Conservation (phyloP, 2,329 filamentous ascomycete species). For the Talaromyces sp. region DNA sequence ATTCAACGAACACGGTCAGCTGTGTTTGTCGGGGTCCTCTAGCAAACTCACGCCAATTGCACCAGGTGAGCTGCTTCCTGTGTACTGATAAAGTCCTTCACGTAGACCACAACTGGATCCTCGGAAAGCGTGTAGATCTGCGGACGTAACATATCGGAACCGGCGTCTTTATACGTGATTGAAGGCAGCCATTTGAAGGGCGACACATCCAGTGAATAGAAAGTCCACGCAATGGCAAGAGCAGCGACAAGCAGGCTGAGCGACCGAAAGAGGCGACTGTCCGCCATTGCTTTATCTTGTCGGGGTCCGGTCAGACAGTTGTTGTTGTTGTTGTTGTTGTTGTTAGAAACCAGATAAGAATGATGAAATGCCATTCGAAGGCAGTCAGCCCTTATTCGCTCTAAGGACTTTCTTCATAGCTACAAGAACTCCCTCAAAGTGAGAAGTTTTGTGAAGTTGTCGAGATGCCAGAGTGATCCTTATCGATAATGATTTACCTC, state of each 20-base stretch:
- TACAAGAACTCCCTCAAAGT: not conserved
- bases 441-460: not conserved
- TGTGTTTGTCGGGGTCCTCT: not conserved
- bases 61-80: conserved; percentile 47
- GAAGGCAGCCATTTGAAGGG: not conserved
- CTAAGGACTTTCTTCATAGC: not conserved
- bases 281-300: not conserved
- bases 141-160: not conserved
- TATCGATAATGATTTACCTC: conserved; percentile 1
- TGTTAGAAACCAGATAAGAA: too few species aligned
- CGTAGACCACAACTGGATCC: conserved; percentile 51
- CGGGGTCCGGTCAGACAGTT: not conserved
- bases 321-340: too few species aligned
- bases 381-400: not conserved
- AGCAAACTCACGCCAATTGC: conserved; percentile 46
- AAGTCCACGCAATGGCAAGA: not conserved
- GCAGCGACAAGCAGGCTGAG: conserved; percentile 3
- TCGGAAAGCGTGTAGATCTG: conserved; percentile 29
- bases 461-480: not conserved
- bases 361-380: not conserved
- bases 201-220: not conserved
- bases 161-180: not conserved
- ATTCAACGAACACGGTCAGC: not conserved
- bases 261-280: not conserved
- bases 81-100: conserved; percentile 48